Evolutionary conservation across 2,329 filamentous ascomycete genomes (phyloP).

Genomic region (Ceratocystis variospora): DNA sequence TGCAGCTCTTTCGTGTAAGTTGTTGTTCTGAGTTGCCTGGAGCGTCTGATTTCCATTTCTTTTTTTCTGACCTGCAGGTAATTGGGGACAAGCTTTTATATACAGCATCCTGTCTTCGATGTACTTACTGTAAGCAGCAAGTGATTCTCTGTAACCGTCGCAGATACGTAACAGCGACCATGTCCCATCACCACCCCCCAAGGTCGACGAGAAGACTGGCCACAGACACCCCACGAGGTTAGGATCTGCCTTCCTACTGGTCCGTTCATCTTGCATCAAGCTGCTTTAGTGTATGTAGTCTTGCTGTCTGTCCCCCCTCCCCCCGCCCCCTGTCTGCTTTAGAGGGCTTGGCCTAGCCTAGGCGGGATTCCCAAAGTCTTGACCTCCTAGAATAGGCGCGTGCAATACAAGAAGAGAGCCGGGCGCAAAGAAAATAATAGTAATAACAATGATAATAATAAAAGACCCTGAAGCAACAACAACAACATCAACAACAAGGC

Average conservation of each 20-base stretch:
- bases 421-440: neutral
- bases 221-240: slow-evolving; percentile 4
- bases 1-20: neutral
- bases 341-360: slow-evolving; percentile 2
- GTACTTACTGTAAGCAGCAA: neutral
- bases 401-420: too few relatives aligned
- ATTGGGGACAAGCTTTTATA: slow-evolving; percentile 15
- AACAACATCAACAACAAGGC: neutral
- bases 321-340: neutral
- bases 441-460: neutral
- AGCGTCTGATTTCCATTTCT: neutral
- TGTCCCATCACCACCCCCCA: neutral
- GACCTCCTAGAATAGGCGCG: neutral
- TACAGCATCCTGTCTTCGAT: slow-evolving; percentile 9
- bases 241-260: neutral
- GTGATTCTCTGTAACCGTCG: neutral
- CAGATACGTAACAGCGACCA: neutral
- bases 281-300: neutral
- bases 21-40: neutral
- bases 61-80: neutral
- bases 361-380: slow-evolving; percentile 5
- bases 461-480: neutral
- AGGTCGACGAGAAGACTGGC: neutral
- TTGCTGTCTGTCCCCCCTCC: neutral
- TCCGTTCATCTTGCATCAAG: neutral